Evolutionary conservation across 2,329 filamentous ascomycete genomes (phyloP).

Genomic region (Trichoderma sp.): DNA sequence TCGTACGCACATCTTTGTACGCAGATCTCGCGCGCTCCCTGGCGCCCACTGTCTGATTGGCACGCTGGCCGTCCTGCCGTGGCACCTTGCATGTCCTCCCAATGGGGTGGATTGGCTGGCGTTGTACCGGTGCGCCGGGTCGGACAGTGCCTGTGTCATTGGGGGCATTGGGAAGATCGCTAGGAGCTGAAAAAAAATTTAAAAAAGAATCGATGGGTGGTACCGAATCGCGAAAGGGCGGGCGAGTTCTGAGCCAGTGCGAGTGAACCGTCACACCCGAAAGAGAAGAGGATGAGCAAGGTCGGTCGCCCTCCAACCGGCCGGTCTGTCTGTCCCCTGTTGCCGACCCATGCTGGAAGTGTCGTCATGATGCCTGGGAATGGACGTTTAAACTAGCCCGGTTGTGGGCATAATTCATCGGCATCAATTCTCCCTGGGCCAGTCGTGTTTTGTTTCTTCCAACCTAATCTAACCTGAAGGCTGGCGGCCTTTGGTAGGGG

Average conservation of each 20-base stretch:
- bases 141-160: slow-evolving; percentile 10
- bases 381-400: background rate
- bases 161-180: background rate
- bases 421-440: background rate
- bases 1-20: slow-evolving; percentile 17
- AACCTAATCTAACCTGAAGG: background rate
- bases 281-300: background rate
- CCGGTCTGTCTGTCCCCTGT: background rate
- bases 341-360: background rate
- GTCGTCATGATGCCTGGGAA: background rate
- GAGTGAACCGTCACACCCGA: background rate
- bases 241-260: background rate
- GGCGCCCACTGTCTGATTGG: slow-evolving; percentile 15
- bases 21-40: slow-evolving; percentile 21
- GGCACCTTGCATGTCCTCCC: slow-evolving; percentile 14
- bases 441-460: background rate
- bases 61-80: slow-evolving; percentile 13
- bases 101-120: slow-evolving; percentile 10
- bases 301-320: background rate
- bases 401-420: background rate
- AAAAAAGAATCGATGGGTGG: background rate
- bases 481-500: background rate
- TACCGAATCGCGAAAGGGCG: background rate
- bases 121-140: slow-evolving; percentile 13
- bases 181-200: slow-evolving; percentile 8